Evolutionary conservation across 768 basidiomycete genomes (phyloP).

Genomic region (Auriscalpium microsporum): DNA sequence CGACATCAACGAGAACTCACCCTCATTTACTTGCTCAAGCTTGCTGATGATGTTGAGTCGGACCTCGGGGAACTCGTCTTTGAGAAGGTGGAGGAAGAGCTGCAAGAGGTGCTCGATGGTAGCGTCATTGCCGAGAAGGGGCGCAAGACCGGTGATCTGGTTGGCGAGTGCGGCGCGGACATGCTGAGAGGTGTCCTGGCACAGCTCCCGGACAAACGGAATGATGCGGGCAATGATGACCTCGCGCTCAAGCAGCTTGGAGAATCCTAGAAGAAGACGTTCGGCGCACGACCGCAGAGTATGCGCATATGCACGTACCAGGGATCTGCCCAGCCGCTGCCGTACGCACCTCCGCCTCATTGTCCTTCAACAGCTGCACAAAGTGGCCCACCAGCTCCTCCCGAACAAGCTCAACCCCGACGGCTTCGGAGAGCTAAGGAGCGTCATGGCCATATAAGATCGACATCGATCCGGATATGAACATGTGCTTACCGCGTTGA

Average conservation of each 20-base stretch:
- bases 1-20: conserved; percentile 34
- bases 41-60: conserved; percentile 97
- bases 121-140: conserved; percentile 84
- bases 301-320: conserved; percentile 39
- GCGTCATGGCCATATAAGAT: conserved; percentile 2
- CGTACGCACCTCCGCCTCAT: conserved; percentile 96
- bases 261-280: conserved; percentile 60
- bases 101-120: conserved; percentile 97
- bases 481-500: conserved; percentile 66
- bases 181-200: conserved; percentile 92
- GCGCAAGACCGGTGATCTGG: conserved; percentile 94
- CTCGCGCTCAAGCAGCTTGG: conserved; percentile 87
- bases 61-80: conserved; percentile 98
- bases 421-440: conserved; percentile 76
- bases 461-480: background rate
- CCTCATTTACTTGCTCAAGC: conserved; percentile 88
- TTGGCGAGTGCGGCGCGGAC: conserved; percentile 94
- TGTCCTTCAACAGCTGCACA: conserved; percentile 91
- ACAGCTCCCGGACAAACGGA: conserved; percentile 90
- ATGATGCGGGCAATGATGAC: conserved; percentile 88
- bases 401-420: conserved; percentile 82
- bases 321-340: conserved; percentile 96
- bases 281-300: conserved; percentile 7
- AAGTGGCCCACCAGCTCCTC: conserved; percentile 93
- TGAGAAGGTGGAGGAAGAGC: conserved; percentile 90